Percentiles rank a stretch among this genome's conserved stretches.
phyloP scores from a whole-genome alignment of 2,329 filamentous ascomycete genomes.

The Sphaerostilbella broomeana region DNA sequence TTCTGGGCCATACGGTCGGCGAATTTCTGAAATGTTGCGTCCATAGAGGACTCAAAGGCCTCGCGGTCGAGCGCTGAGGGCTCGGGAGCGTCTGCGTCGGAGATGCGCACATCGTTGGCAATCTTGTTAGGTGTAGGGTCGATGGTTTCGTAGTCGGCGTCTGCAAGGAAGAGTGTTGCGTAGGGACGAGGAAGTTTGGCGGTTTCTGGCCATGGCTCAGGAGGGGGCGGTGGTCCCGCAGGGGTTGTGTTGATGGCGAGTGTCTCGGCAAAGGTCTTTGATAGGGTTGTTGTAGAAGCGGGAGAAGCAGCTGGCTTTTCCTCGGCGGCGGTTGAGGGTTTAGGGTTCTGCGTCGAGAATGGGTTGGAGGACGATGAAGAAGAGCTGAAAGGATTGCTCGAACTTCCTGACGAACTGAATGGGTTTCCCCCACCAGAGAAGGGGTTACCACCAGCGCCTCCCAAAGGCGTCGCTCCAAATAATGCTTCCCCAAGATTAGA shows the following conservation, averaged over 20 bases:
- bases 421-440: conserved; percentile 51
- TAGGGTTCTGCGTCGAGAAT: conserved; percentile 27
- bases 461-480: conserved; percentile 56
- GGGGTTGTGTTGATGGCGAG: conserved; percentile 63
- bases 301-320: conserved; percentile 22
- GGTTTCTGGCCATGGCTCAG: conserved; percentile 69
- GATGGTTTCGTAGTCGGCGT: conserved; percentile 88
- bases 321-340: conserved; percentile 26
- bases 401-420: conserved; percentile 30
- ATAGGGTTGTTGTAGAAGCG: conserved; percentile 31
- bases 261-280: conserved; percentile 64
- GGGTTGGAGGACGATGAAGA: conserved; percentile 21
- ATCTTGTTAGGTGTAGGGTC: conserved; percentile 50
- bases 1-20: conserved; percentile 73
- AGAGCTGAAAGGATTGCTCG: conserved; percentile 27
- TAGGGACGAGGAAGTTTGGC: conserved; percentile 63
- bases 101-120: conserved; percentile 40
- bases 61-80: conserved; percentile 55
- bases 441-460: conserved; percentile 44
- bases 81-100: conserved; percentile 34
- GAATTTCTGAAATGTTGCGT: conserved; percentile 73
- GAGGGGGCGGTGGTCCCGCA: conserved; percentile 27
- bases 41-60: conserved; percentile 67
- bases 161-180: conserved; percentile 69
- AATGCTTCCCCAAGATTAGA: conserved; percentile 57